A percentile compares a stretch with the other conserved stretches of the same genome.
Conservation (phyloP, 164 flowering plant genomes). For the Stephania japonica region DNA sequence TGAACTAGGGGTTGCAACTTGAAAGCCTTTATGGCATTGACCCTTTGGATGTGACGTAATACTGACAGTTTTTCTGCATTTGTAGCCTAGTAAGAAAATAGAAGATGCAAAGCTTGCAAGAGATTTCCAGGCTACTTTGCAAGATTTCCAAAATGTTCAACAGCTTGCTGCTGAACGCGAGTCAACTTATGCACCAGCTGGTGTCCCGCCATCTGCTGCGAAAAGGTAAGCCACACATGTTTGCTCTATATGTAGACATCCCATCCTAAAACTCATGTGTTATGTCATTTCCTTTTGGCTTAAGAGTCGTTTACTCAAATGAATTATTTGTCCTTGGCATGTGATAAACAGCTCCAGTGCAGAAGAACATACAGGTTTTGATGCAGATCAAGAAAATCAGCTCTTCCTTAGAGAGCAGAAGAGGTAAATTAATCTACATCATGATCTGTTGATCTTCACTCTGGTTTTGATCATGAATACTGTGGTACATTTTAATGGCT, state of each 20-base stretch:
- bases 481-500: background rate
- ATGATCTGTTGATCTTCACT: background rate
- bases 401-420: constrained; percentile 44
- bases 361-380: constrained; percentile 22
- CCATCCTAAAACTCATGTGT: background rate
- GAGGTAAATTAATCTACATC: constrained; percentile 25
- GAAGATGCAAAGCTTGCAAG: constrained; percentile 84
- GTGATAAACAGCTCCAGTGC: constrained; percentile 29
- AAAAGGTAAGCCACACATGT: constrained; percentile 12
- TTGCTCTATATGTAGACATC: background rate
- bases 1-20: background rate
- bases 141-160: constrained; percentile 70
- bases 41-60: too few species aligned
- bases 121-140: constrained; percentile 59
- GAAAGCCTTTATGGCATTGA: too few species aligned
- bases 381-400: constrained; percentile 31
- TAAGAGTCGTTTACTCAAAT: background rate
- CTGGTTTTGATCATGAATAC: background rate
- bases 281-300: background rate
- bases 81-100: constrained; percentile 47
- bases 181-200: constrained; percentile 47
- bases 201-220: constrained; percentile 27
- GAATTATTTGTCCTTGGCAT: background rate
- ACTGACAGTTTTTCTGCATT: constrained; percentile 5
- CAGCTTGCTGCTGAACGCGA: constrained; percentile 72